A percentile compares a stretch with the other conserved stretches of the same genome.
phyloP scores from a whole-genome alignment of 108 stramenopile species.

The Conticribra guillardii region DNA sequence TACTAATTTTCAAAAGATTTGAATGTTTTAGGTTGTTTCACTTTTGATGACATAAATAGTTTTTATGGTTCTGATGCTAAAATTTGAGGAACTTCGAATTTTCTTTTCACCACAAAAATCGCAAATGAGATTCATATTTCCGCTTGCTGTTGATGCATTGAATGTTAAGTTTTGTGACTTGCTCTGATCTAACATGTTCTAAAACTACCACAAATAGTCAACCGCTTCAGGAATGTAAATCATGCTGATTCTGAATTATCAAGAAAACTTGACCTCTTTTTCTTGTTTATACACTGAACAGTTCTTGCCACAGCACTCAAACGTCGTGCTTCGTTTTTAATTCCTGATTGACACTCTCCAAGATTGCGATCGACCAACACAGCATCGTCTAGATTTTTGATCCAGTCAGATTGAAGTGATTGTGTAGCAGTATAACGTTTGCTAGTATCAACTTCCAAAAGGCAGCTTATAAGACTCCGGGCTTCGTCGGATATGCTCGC shows the following conservation, averaged over 20 bases:
- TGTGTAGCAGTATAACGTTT: slow-evolving; percentile 45
- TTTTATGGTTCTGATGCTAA: too few species aligned
- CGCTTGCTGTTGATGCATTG: too few species aligned
- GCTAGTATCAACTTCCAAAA: slow-evolving; percentile 54
- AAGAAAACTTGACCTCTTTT: background rate
- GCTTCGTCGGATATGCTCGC: slow-evolving; percentile 49
- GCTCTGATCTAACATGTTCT: too few species aligned
- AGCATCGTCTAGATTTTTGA: slow-evolving; percentile 25
- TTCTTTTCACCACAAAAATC: too few species aligned
- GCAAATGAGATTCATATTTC: too few species aligned
- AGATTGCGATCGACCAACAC: slow-evolving; percentile 9
- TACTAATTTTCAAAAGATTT: too few species aligned
- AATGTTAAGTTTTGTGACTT: too few species aligned
- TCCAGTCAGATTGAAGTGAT: slow-evolving; percentile 63
- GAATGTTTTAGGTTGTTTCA: too few species aligned
- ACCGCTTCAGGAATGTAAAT: too few species aligned
- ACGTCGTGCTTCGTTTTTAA: slow-evolving; percentile 1
- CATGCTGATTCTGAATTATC: background rate
- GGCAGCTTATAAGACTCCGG: slow-evolving; percentile 44
- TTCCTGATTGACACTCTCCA: slow-evolving; percentile 4
- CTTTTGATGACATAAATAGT: too few species aligned
- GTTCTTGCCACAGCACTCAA: slow-evolving; percentile 9
- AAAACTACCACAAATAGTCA: too few species aligned
- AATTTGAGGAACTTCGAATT: too few species aligned
- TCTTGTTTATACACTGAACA: slow-evolving; percentile 13